Conservation (phyloP, 2,329 filamentous ascomycete species). For the Phialophora tarda region DNA sequence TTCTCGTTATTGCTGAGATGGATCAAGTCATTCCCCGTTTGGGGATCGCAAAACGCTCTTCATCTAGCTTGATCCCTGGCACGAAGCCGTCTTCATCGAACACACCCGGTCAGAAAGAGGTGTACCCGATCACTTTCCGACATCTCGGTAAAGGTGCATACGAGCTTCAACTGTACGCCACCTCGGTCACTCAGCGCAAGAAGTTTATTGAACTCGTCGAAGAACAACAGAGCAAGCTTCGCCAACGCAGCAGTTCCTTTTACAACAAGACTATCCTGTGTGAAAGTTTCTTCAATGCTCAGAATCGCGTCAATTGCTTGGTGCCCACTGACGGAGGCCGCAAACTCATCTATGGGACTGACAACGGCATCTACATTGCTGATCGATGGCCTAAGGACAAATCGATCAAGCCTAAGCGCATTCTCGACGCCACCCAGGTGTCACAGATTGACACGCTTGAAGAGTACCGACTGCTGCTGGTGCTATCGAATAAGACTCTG, state of each 20-base stretch:
- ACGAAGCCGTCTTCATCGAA: slow-evolving; percentile 56
- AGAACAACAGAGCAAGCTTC: slow-evolving; percentile 82
- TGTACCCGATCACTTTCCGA: slow-evolving; percentile 93
- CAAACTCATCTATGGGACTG: slow-evolving; percentile 92
- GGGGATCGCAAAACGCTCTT: slow-evolving; percentile 82
- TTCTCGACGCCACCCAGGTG: slow-evolving; percentile 83
- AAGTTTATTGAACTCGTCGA: slow-evolving; percentile 99
- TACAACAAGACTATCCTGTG: slow-evolving; percentile 72
- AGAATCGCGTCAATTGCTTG: slow-evolving; percentile 91
- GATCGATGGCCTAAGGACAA: slow-evolving; percentile 88
- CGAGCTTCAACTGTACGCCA: slow-evolving; percentile 85
- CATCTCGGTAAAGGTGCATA: slow-evolving; percentile 96
- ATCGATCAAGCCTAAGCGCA: slow-evolving; percentile 73
- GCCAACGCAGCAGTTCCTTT: slow-evolving; percentile 72
- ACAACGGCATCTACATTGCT: slow-evolving; percentile 89
- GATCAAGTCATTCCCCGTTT: slow-evolving; percentile 86
- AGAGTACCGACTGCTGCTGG: slow-evolving; percentile 88
- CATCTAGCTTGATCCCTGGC: slow-evolving; percentile 77
- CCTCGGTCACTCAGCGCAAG: slow-evolving; percentile 81
- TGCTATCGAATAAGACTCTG: slow-evolving; percentile 90
- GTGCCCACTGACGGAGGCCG: slow-evolving; percentile 96
- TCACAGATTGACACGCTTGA: slow-evolving; percentile 96
- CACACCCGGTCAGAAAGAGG: slow-evolving; percentile 67
- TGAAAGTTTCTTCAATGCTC: slow-evolving; percentile 87
- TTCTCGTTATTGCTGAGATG: slow-evolving; percentile 95